Conservation (phyloP, 176 grass and related monocot genomes). For the Saccharum officinarum region DNA sequence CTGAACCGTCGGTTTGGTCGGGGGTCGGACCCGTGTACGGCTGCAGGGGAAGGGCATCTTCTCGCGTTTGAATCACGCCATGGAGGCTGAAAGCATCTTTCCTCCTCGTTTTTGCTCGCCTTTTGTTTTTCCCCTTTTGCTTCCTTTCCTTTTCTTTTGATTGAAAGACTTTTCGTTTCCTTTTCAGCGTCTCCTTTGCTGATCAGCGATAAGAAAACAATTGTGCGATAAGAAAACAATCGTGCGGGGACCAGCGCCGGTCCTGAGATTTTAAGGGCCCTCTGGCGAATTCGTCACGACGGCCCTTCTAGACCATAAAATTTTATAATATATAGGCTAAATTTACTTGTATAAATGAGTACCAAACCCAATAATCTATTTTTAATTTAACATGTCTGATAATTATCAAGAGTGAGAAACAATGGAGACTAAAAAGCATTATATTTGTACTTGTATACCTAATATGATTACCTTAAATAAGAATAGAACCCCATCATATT, state of each 20-base stretch:
- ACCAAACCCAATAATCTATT: too few relatives aligned
- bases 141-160: neutral
- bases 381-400: too few relatives aligned
- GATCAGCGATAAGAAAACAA: slow-evolving; percentile 44
- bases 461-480: too few relatives aligned
- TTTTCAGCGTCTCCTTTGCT: neutral
- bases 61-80: slow-evolving; percentile 57
- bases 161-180: neutral
- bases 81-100: slow-evolving; percentile 40
- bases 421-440: too few relatives aligned
- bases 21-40: slow-evolving; percentile 33
- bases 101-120: neutral
- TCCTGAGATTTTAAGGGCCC: too few relatives aligned
- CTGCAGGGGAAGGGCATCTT: slow-evolving; percentile 13
- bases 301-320: too few relatives aligned
- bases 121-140: neutral
- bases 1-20: slow-evolving; percentile 14
- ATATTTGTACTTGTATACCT: too few relatives aligned
- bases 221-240: neutral
- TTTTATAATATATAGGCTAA: too few relatives aligned
- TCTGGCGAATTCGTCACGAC: too few relatives aligned
- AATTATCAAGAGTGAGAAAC: too few relatives aligned
- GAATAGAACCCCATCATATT: too few relatives aligned
- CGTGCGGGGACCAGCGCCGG: neutral
- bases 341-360: too few relatives aligned